phyloP scores from a whole-genome alignment of 1,284 basidiomycete species.

The Leccinum pallidistipes region DNA sequence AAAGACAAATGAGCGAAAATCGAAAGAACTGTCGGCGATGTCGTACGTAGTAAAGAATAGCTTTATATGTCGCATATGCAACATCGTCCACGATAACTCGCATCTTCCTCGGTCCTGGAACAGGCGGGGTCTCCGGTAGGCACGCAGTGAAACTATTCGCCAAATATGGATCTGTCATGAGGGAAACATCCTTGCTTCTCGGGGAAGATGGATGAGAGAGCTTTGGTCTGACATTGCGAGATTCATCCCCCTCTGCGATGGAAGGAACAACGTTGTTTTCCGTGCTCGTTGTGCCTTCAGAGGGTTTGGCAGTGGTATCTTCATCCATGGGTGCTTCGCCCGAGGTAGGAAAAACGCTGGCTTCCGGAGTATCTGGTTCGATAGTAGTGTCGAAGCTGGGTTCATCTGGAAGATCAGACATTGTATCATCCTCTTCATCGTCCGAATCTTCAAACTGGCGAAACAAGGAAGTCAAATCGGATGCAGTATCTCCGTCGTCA shows the following conservation, averaged over 20 bases:
- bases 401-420: conserved; percentile 32
- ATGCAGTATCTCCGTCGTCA: conserved; percentile 29
- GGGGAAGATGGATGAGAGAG: conserved; percentile 36
- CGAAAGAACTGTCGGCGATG: background rate
- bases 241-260: conserved; percentile 13
- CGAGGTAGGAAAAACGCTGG: background rate
- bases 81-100: conserved; percentile 74
- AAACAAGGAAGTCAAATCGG: conserved; percentile 29
- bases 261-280: background rate
- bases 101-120: conserved; percentile 48
- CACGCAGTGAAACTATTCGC: background rate
- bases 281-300: conserved; percentile 6
- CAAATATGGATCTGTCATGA: conserved; percentile 15
- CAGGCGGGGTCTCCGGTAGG: background rate
- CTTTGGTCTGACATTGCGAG: conserved; percentile 37
- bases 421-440: conserved; percentile 49
- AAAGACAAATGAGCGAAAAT: conserved; percentile 5
- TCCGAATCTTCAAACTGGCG: conserved; percentile 61
- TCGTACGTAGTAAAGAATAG: conserved; percentile 80
- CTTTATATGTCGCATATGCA: conserved; percentile 81
- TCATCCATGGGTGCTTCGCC: conserved; percentile 11
- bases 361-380: conserved; percentile 26
- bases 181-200: conserved; percentile 26
- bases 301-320: conserved; percentile 3
- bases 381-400: conserved; percentile 29